Evolutionary conservation across 345 rosid species (phyloP), one percentile per base, ranked within the genome.

Genomic region (Heritiera fomes): DNA sequence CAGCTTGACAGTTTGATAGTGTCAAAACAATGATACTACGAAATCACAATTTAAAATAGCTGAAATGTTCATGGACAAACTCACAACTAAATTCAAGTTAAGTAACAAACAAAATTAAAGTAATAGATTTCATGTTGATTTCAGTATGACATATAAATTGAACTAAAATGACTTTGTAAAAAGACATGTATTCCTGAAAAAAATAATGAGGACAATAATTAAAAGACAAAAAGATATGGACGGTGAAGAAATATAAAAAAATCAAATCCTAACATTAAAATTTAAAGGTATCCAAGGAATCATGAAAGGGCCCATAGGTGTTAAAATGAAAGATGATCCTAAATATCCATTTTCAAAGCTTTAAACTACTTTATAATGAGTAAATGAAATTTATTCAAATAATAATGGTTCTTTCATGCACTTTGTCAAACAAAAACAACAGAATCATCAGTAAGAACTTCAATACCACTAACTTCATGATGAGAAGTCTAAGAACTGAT

Each of bases 181-280:
- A 46, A n/a, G 38, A 28, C 56, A 69, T 47, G 5, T 69, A 6
- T 46, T 13, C 56, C 56, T 6, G 55, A 69, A 46, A 47, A 64
- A 9, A 38, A 50, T 2, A 65, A 1, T 1, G 2, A 10, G 34
- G 45, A 38, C 11, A n/a, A 68, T n/a, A 11, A 69, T 4, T 10
- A 10, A 23, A 46, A 47, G n/a, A 40, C 12, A 18, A 69, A 46
- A 23, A 69, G 10, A 66, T 46, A 14, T 15, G 59, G 9, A 55
- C n/a, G 10, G 18, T 13, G n/a, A 46, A 70, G 73, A 70, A 70
- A 71, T 7, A 7, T 13, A 71, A 23, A 11, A 6, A 69, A 69
- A 55, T 71, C 58, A 70, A 53, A 72, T 14, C 38, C 38, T 70
- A 70, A 70, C 38, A 68, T 68, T 45, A 20, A 43, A 43, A 53